Evolutionary conservation across 805 yeast genomes (phyloP).

Genomic region (Candida krabiensis): DNA sequence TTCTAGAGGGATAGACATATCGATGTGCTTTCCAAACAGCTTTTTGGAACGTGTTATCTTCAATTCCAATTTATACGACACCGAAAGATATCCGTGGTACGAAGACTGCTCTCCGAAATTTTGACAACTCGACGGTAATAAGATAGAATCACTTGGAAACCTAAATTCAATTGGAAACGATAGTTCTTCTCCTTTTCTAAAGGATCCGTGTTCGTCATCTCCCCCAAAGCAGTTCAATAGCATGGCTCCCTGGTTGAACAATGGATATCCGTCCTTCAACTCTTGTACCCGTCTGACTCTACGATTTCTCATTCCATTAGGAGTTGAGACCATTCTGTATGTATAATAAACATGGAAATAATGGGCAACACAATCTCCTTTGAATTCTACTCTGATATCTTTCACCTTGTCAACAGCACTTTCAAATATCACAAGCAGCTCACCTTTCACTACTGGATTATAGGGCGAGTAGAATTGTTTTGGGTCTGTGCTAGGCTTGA

Average conservation of each 20-base stretch:
- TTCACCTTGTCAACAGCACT: slow-evolving; percentile 4
- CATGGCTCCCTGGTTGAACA: not conserved
- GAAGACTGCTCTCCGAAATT: not conserved
- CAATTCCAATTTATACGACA: slow-evolving; percentile 1
- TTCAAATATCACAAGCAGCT: not conserved
- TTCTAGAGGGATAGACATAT: not conserved
- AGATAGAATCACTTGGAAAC: slow-evolving; percentile 7
- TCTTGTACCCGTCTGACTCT: not conserved
- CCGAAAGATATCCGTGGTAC: not conserved
- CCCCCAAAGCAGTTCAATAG: slow-evolving; percentile 1
- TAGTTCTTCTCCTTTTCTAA: not conserved
- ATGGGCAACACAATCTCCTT: not conserved
- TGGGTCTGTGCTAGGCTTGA: no score
- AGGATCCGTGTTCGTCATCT: not conserved
- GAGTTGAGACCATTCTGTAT: not conserved
- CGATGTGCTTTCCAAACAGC: slow-evolving; percentile 1
- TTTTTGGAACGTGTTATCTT: not conserved
- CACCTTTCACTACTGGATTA: slow-evolving; percentile 2
- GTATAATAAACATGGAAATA: slow-evolving; percentile 1
- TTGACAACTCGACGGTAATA: slow-evolving; percentile 7
- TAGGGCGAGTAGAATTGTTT: slow-evolving; percentile 4
- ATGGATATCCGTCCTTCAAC: not conserved
- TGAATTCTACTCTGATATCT: not conserved
- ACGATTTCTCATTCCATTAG: not conserved
- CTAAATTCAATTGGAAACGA: slow-evolving; percentile 4